Base-by-base conservation (phyloP, 2,329 filamentous ascomycete species). In the Cladorrhinum sp. region DNA sequence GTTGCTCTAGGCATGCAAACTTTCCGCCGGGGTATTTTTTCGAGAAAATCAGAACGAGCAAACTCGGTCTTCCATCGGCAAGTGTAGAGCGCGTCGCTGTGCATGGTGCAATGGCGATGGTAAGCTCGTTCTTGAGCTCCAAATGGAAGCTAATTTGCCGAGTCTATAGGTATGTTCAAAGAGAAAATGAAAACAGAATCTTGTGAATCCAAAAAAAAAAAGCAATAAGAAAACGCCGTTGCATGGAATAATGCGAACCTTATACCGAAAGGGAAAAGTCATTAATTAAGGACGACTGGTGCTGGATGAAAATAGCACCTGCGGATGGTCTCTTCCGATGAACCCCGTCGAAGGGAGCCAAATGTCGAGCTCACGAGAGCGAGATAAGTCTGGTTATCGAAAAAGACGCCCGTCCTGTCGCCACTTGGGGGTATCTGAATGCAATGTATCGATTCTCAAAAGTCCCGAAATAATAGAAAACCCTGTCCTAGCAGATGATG, bases 361-460 rank as follows among this genome's bases (percentile, higher is more conserved):
- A 51, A 20, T 20, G 25, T 27, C 22, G 36, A 13, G 13, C 24
- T 41, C 38, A 45, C 56, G 53, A 22, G 32, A 10, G 27, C 45
- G 51, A 41, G 20, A 32, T 8, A 25, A 36, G n/a, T 50, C 27
- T n/a, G 50, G 13, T 36, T 16, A 50, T 18, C 20, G 38, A 6
- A 8, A 22, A 45, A 48, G n/a, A 48, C n/a, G 61, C 53, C 60
- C 52, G 41, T 55, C 61, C 58, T 57, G 58, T 57, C 55, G 64
- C 64, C 61, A 54, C 56, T 64, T 59, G 61, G 67, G n/a, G 68
- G 68, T 70, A 70, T 70, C 68, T 66, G 66, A 68, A 69, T 69
- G 67, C 65, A 65, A 66, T 63, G 61, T 67, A 68, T 66, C 61
- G 62, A 65, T 64, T 64, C 50, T 67, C 66, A 61, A 60, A 62